Evolutionary conservation across 257 asterid species (phyloP).

Genomic region (Parsonsia alboflavescens): DNA sequence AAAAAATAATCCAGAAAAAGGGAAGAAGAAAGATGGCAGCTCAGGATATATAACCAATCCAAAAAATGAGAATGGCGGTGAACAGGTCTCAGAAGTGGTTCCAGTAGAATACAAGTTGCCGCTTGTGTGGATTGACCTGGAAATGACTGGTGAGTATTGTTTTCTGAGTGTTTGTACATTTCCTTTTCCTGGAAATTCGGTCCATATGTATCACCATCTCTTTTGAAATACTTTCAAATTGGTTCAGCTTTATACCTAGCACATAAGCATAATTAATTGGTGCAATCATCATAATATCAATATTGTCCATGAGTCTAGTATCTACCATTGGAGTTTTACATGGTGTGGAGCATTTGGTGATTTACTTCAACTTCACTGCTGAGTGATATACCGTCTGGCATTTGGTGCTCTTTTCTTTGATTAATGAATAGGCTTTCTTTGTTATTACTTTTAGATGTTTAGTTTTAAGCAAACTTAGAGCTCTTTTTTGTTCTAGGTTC

Average conservation of each 20-base stretch:
- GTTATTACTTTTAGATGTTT: constrained; percentile 12
- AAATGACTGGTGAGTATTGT: constrained; percentile 72
- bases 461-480: constrained; percentile 27
- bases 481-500: constrained; percentile 33
- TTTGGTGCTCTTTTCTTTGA: neutral
- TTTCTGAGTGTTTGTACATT: constrained; percentile 1
- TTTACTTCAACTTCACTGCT: neutral
- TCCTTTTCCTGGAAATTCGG: neutral
- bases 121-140: constrained; percentile 96
- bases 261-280: neutral
- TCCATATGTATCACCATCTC: neutral
- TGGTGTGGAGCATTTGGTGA: neutral
- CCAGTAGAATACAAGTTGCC: constrained; percentile 60
- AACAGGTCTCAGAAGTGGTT: constrained; percentile 21
- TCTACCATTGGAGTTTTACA: neutral
- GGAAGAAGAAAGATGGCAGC: constrained; percentile 26
- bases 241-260: too few species aligned
- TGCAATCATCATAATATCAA: neutral
- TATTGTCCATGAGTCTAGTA: neutral
- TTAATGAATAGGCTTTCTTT: constrained; percentile 6
- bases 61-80: constrained; percentile 26
- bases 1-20: constrained; percentile 26
- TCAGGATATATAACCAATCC: constrained; percentile 27
- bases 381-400: neutral
- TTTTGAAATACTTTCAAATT: neutral